Evolutionary conservation across 169 alveolate genomes (phyloP).

Genomic region (Cryptosporidium sp.): DNA sequence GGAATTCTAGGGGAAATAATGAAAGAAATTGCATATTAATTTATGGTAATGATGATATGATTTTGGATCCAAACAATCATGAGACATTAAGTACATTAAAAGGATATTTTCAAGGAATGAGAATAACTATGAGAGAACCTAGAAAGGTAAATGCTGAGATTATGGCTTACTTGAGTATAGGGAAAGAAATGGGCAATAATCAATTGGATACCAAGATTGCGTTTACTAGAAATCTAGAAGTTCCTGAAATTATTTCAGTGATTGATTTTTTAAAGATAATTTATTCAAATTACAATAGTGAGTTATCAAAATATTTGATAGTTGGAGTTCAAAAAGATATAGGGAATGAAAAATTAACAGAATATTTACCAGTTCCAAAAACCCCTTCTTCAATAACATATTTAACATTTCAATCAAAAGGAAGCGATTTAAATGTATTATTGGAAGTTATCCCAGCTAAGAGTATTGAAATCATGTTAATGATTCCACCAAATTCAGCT

Average conservation of each 20-base stretch:
- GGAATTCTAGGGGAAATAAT: slow-evolving; percentile 20
- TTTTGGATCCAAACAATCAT: slow-evolving; percentile 42
- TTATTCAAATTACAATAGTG: background rate
- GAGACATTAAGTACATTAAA: slow-evolving; percentile 1
- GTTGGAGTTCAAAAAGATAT: slow-evolving; percentile 36
- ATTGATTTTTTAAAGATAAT: slow-evolving; percentile 7
- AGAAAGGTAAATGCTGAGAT: slow-evolving; percentile 6
- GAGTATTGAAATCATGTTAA: slow-evolving; percentile 29
- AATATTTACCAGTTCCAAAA: slow-evolving; percentile 37
- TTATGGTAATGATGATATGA: background rate
- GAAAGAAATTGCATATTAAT: slow-evolving; percentile 6
- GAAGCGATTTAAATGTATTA: background rate
- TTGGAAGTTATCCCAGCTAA: slow-evolving; percentile 24
- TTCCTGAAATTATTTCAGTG: slow-evolving; percentile 60
- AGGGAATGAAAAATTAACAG: slow-evolving; percentile 17
- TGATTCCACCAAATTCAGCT: slow-evolving; percentile 5
- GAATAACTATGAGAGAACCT: background rate
- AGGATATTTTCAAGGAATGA: background rate
- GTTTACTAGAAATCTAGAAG: slow-evolving; percentile 2
- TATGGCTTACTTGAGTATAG: background rate
- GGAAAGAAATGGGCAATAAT: background rate
- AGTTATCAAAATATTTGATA: slow-evolving; percentile 23
- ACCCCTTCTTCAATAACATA: slow-evolving; percentile 62
- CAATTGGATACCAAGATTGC: background rate
- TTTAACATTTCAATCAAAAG: slow-evolving; percentile 5